Evolutionary conservation across 2,329 filamentous ascomycete genomes (phyloP).

Genomic region (Clarireedia homoeocarpa): DNA sequence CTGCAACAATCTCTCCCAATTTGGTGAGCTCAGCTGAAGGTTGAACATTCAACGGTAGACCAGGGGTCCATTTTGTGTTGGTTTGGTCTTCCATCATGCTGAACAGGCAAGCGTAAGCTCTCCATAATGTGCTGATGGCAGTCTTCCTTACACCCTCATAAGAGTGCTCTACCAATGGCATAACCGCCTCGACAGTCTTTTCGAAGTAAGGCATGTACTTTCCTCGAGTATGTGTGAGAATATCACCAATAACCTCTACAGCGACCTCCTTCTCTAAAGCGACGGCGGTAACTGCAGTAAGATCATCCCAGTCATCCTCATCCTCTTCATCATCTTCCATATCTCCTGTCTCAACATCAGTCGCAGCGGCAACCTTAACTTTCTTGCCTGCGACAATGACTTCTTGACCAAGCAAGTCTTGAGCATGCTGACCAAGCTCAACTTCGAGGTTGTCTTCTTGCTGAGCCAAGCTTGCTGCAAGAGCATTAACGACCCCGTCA

Average conservation of each 20-base stretch:
- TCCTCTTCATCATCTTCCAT: slow-evolving; percentile 62
- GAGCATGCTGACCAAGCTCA: slow-evolving; percentile 64
- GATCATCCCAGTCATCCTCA: slow-evolving; percentile 76
- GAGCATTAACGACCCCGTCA: slow-evolving; percentile 66
- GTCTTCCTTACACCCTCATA: slow-evolving; percentile 94
- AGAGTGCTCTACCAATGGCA: slow-evolving; percentile 75
- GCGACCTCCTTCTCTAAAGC: slow-evolving; percentile 97
- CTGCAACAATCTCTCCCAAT: slow-evolving; percentile 78
- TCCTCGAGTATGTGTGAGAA: slow-evolving; percentile 78
- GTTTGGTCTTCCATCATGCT: slow-evolving; percentile 73
- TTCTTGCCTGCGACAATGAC: slow-evolving; percentile 77
- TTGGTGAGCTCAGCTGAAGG: slow-evolving; percentile 75
- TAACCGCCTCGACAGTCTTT: slow-evolving; percentile 74
- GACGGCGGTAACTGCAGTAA: slow-evolving; percentile 78
- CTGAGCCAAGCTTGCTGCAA: slow-evolving; percentile 80
- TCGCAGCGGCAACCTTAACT: slow-evolving; percentile 65
- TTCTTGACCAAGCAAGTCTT: slow-evolving; percentile 67
- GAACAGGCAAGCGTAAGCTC: slow-evolving; percentile 87
- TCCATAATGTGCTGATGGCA: slow-evolving; percentile 84
- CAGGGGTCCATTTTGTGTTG: slow-evolving; percentile 80
- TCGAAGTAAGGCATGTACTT: slow-evolving; percentile 80
- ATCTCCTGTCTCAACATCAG: slow-evolving; percentile 52
- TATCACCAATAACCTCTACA: slow-evolving; percentile 86
- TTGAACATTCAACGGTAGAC: slow-evolving; percentile 73
- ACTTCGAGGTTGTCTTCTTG: slow-evolving; percentile 78